Base-by-base conservation (phyloP, 2,329 filamentous ascomycete species). In the Fusarium lateritium region DNA sequence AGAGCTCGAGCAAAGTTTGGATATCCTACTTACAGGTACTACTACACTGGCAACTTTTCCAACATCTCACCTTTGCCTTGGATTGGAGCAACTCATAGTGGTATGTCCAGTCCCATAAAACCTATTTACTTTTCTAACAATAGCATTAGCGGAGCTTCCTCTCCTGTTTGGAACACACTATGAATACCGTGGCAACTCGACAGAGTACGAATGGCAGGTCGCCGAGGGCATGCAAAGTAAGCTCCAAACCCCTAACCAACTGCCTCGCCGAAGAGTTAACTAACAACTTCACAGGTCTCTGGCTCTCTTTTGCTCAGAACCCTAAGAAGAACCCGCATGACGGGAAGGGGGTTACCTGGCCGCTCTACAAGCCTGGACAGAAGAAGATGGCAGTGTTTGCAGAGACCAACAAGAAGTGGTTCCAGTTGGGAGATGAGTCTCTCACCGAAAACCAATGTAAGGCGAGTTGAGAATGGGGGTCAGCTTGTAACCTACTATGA, bases 21-120 rank as follows among this genome's bases (percentile, higher is more conserved):
- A 10, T 62, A 62, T 22, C 42, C 59, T 3, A 62, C 59, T 2
- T 62, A 62, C 19, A 26, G 57, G 11, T 62, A 62, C 10, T 62
- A 62, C 2, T 62, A 62, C 22, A 62, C 57, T 2, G 59, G 59
- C 13, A 62, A 62, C 17, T 62, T 62, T 19, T 62, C 57, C 6
- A 62, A 62, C 5, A 62, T 62, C 5, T 47, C 47, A 4, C 59
- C 59, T 9, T 26, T 62, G 7, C 57, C 57, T 0, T 62, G 59
- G 59, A 62, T 62, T 0, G 59, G 59, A 10, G 59, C 59, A 1
- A 62, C 57, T 0, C 59, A 62, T 2, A 62, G 59, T 1, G 57
- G 59, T 62, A 62, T 8, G 36, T 31, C 1, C 1, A 6, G 1
- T 1, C 1, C 4, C 5, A 2, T 0, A 4, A 1, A 5, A 6